A percentile compares a stretch with the other conserved stretches of the same genome.
Evolutionary conservation across 495 filamentous ascomycete species (phyloP).

Genomic region (Hypoxylon fragiforme): DNA sequence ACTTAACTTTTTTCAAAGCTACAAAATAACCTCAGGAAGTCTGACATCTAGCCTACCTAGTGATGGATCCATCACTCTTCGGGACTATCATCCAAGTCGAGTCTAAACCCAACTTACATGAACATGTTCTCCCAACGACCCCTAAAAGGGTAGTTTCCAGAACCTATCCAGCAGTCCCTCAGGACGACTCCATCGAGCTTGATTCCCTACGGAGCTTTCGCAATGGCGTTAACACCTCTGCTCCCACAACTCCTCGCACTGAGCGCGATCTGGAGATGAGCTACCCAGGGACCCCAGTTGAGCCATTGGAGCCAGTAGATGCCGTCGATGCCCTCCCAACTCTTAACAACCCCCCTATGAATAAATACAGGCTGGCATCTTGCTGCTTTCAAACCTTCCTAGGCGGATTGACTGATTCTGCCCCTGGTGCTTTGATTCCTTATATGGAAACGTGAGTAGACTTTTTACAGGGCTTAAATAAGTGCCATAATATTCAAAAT

Average conservation of each 20-base stretch:
- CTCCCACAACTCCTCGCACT: conserved; percentile 46
- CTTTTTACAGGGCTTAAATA: background rate
- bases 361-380: conserved; percentile 48
- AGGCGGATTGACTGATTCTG: conserved; percentile 64
- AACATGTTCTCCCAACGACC: conserved; percentile 30
- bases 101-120: conserved; percentile 24
- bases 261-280: conserved; percentile 59
- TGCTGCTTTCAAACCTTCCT: conserved; percentile 58
- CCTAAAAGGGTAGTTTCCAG: conserved; percentile 43
- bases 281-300: conserved; percentile 45
- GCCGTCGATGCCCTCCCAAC: conserved; percentile 51
- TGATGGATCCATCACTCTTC: conserved; percentile 35
- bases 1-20: too few relatives aligned
- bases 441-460: conserved; percentile 61
- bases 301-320: conserved; percentile 36
- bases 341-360: conserved; percentile 59
- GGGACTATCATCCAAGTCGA: conserved; percentile 37
- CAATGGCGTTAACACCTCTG: conserved; percentile 27
- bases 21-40: too few relatives aligned
- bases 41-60: too few relatives aligned
- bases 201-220: conserved; percentile 22
- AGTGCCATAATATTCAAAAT: too few relatives aligned
- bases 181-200: conserved; percentile 41
- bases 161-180: conserved; percentile 45
- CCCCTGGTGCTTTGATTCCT: conserved; percentile 73